phyloP scores from a whole-genome alignment of 352 stramenopile species.

The Ophiocytium majus region DNA sequence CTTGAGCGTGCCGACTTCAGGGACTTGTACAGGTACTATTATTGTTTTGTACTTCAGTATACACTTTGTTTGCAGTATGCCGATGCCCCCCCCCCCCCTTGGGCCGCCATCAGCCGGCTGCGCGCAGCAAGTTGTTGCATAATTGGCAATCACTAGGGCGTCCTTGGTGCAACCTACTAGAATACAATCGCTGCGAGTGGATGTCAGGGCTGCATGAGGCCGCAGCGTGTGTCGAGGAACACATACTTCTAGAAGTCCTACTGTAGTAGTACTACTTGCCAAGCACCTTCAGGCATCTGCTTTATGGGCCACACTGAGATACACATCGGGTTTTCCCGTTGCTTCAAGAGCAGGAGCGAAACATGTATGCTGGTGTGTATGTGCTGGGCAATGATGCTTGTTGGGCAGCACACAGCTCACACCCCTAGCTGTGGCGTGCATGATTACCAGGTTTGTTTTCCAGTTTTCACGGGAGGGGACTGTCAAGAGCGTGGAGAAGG shows the following conservation, averaged over 20 bases:
- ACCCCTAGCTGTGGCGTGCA: not conserved
- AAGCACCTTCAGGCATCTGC: too few species aligned
- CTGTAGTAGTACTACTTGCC: too few species aligned
- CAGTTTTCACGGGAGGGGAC: slow-evolving; percentile 13
- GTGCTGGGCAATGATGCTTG: not conserved
- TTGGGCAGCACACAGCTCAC: not conserved
- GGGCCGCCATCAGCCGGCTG: too few species aligned
- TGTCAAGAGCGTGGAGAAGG: not conserved
- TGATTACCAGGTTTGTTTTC: slow-evolving; percentile 14
- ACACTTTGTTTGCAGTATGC: too few species aligned
- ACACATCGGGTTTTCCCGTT: too few species aligned
- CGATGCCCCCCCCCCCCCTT: too few species aligned
- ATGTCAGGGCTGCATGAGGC: not conserved
- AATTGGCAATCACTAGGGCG: not conserved
- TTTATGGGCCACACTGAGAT: too few species aligned
- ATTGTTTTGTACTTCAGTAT: not conserved
- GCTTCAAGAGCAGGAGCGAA: not conserved
- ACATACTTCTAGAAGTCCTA: too few species aligned
- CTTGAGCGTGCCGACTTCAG: not conserved
- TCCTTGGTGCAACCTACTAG: not conserved
- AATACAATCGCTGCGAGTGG: not conserved
- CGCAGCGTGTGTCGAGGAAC: too few species aligned
- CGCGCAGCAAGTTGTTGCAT: not conserved
- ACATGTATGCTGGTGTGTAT: not conserved
- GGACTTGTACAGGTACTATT: slow-evolving; percentile 17